A percentile compares a stretch with the other conserved stretches of the same genome.
These are phyloP conservation scores for Lichtheimia corymbifera DNA, from an alignment of 371 early-diverging fungal species.

Conservation along the genomic window DNA sequence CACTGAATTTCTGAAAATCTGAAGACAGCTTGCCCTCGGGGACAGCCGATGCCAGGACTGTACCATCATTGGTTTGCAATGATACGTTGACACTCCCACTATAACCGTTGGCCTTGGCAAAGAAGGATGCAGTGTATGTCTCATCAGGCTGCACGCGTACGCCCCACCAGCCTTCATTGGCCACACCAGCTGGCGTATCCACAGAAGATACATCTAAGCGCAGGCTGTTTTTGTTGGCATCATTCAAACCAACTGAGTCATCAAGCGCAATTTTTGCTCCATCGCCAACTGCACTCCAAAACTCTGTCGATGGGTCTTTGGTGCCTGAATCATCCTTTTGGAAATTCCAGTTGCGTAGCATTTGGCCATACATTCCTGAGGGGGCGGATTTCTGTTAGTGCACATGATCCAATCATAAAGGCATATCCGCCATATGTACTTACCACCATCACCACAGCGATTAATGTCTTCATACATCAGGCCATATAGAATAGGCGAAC, in stretches of 20 bases:
- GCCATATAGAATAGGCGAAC: conserved; percentile 23
- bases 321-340: conserved; percentile 20
- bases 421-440: neutral
- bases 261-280: conserved; percentile 11
- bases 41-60: conserved; percentile 8
- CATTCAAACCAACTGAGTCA: conserved; percentile 9
- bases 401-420: neutral
- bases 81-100: conserved; percentile 19
- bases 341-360: conserved; percentile 25
- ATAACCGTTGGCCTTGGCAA: conserved; percentile 19
- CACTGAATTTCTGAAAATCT: conserved; percentile 17
- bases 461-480: conserved; percentile 31
- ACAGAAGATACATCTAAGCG: conserved; percentile 17
- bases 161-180: conserved; percentile 27
- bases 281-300: conserved; percentile 11
- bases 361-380: conserved; percentile 18
- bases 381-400: neutral
- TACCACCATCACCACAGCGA: conserved; percentile 23
- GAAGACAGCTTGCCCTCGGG: conserved; percentile 9
- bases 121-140: conserved; percentile 22
- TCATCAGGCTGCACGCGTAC: conserved; percentile 19
- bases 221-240: conserved; percentile 18
- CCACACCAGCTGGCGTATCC: conserved; percentile 15
- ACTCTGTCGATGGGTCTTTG: conserved; percentile 4
- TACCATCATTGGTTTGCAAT: conserved; percentile 12